These are phyloP conservation scores for Endoconidiophora polonica DNA, from an alignment of 2,329 filamentous ascomycete species.

Conservation along the genomic window DNA sequence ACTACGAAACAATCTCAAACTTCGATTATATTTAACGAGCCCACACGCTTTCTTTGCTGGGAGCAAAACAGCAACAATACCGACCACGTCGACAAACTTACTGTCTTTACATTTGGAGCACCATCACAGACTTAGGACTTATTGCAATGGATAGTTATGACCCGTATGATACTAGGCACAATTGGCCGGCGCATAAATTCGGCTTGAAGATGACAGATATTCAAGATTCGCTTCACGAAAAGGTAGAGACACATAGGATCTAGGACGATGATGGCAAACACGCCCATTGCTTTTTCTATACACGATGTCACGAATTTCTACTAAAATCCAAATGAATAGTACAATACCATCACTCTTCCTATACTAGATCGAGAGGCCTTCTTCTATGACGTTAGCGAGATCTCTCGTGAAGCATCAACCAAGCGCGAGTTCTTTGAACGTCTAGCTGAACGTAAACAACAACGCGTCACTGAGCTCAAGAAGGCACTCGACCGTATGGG, in stretches of 20 bases:
- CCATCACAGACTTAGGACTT: too few species aligned
- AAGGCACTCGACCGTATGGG: not conserved
- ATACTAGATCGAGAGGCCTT: not conserved
- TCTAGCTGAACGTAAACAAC: not conserved
- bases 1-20: too few species aligned
- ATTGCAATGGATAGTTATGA: too few species aligned
- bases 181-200: conserved; percentile 2
- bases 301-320: not conserved
- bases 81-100: too few species aligned
- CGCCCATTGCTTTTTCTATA: too few species aligned
- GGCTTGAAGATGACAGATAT: conserved; percentile 4
- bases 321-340: not conserved
- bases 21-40: too few species aligned
- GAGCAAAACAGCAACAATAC: too few species aligned
- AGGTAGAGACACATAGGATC: not conserved
- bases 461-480: not conserved
- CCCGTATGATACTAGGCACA: too few species aligned
- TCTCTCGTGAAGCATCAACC: not conserved
- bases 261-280: too few species aligned
- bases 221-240: not conserved
- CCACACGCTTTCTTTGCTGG: too few species aligned
- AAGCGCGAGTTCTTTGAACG: not conserved
- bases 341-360: not conserved
- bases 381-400: not conserved
- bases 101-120: too few species aligned